Conservation (phyloP, 2,329 filamentous ascomycete genomes). For the Hymenoscyphus repandus region DNA sequence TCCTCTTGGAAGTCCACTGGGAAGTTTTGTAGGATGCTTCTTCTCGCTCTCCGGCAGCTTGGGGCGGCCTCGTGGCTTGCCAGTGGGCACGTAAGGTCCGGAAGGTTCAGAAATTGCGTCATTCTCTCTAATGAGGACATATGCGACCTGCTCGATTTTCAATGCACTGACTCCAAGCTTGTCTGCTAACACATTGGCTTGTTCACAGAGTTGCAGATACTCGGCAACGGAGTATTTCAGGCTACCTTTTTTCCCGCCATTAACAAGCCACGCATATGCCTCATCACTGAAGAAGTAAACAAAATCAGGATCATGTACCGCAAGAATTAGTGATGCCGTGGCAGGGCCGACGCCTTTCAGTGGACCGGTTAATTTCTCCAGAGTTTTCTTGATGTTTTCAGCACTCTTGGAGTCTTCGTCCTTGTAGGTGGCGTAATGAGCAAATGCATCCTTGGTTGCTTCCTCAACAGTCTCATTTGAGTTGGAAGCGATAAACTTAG, state of each 20-base stretch:
- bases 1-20: constrained; percentile 22
- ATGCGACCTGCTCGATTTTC: constrained; percentile 67
- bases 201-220: constrained; percentile 51
- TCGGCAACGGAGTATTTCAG: constrained; percentile 69
- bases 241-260: constrained; percentile 41
- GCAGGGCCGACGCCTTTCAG: constrained; percentile 76
- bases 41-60: constrained; percentile 15
- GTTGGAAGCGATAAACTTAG: constrained; percentile 54
- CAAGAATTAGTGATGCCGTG: constrained; percentile 69
- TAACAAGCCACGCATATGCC: constrained; percentile 66
- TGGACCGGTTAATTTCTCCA: constrained; percentile 47
- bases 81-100: constrained; percentile 18
- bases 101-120: constrained; percentile 22
- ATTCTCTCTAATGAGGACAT: constrained; percentile 52
- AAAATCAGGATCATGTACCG: constrained; percentile 52
- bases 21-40: constrained; percentile 14
- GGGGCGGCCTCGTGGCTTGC: constrained; percentile 19
- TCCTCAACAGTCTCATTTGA: constrained; percentile 39
- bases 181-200: constrained; percentile 38
- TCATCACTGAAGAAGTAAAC: constrained; percentile 79
- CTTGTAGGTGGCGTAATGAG: constrained; percentile 35
- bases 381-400: constrained; percentile 35
- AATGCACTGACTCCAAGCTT: constrained; percentile 52
- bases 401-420: constrained; percentile 6
- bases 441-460: constrained; percentile 49